Evolutionary conservation across 108 stramenopile genomes (phyloP).

Genomic region (Pseudonitzschia multistriata): DNA sequence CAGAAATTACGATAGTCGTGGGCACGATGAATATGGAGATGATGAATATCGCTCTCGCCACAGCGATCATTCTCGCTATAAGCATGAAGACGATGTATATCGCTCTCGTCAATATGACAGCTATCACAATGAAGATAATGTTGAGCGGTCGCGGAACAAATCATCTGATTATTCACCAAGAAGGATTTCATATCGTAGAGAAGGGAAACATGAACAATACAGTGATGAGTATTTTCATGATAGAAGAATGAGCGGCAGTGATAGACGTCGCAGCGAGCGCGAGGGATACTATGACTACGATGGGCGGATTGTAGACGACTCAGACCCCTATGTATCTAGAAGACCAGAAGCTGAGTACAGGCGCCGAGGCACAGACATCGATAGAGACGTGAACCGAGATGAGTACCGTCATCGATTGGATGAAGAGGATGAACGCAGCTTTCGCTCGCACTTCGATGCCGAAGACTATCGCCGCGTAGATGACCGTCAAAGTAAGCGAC

Average conservation of each 20-base stretch:
- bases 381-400: neutral
- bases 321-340: neutral
- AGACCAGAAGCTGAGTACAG: neutral
- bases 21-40: neutral
- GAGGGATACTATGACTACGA: neutral
- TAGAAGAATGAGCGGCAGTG: neutral
- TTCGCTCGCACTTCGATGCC: neutral
- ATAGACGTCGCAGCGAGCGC: neutral
- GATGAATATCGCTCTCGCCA: neutral
- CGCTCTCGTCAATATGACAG: conserved; percentile 1
- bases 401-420: neutral
- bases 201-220: neutral
- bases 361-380: neutral
- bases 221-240: neutral
- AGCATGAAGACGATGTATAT: neutral
- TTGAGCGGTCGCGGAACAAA: neutral
- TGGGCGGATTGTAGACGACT: neutral
- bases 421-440: neutral
- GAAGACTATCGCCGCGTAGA: neutral
- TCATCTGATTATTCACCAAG: neutral
- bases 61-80: neutral
- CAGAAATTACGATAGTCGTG: neutral
- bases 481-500: conserved; percentile 1
- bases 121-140: neutral
- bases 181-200: neutral